Conservation (phyloP, 2,329 filamentous ascomycete species). For the Hypoxylon sp. region DNA sequence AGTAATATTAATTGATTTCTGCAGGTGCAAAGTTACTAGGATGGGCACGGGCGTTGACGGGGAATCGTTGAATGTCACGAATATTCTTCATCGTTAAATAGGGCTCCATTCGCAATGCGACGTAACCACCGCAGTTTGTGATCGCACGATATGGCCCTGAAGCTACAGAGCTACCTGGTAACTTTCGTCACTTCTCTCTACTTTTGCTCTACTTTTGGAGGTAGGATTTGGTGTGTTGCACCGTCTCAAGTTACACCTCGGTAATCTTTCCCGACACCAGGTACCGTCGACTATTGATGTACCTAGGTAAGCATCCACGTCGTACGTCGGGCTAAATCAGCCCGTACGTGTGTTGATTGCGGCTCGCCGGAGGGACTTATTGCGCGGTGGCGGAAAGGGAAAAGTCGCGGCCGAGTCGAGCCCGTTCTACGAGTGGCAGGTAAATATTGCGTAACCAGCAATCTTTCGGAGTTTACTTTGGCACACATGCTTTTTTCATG, state of each 20-base stretch:
- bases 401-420: too few species aligned
- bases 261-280: background rate
- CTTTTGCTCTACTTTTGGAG: background rate
- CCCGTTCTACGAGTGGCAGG: too few species aligned
- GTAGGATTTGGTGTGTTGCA: background rate
- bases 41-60: background rate
- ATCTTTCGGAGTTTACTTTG: background rate
- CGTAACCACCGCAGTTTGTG: background rate
- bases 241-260: background rate
- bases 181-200: background rate
- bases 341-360: background rate
- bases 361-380: background rate
- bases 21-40: background rate
- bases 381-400: background rate
- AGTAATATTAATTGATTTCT: background rate
- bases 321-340: background rate
- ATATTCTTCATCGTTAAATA: background rate
- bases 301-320: background rate
- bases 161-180: background rate
- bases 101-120: background rate
- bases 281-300: background rate
- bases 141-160: background rate
- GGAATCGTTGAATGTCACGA: slow-evolving; percentile 1
- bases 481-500: background rate
- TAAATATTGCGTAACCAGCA: background rate